Evolutionary conservation across 2,329 filamentous ascomycete species (phyloP), one percentile per base, ranked within the genome.

Genomic region (Scytalidium lignicola): DNA sequence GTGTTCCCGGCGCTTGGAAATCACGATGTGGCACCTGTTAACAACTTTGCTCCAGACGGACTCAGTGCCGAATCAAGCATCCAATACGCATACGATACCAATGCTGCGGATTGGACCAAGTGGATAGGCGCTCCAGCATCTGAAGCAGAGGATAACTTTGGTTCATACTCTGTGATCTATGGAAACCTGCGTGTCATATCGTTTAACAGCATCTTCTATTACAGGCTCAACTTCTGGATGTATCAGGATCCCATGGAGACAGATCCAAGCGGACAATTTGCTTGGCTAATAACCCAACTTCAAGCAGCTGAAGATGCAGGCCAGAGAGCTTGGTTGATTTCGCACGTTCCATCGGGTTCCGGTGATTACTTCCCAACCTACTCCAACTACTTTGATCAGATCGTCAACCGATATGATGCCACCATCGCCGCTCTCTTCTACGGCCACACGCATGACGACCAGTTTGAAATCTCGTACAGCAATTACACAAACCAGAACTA

Each of bases 161-260:
- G 66, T 37, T 62, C 61, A n/a, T 70, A 70, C 46, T 66, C 68
- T 1, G 59, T 62, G 41, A 55, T 66, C 18, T 56, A 65, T 4
- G 23, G 41, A 29, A 64, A 66, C 19, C 61, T 72, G 6, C 63
- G 65, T 17, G 62, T 73, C 41, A 72, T 73, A 48, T 70, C 69
- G 4, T 61, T 71, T 50, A 72, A 73, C 58, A 70, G 65, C 41
- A 67, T 69, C 48, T 62, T 70, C 49, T 72, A 68, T 54, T 72
- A 71, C 55, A 67, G 58, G 18, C 58, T 64, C 46, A 72, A 73
- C 54, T 70, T 68, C 54, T 69, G 65, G 58, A 51, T 66, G 39
- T 72, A 68, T 50, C 59, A 65, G 23, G 55, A 60, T 3, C 62
- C 66, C 3, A 70, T 71, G 61, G 59, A 66, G 23, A 55, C 50